Conservation (phyloP, 371 early-diverging fungal species). For the Saksenaea vasiformis region DNA sequence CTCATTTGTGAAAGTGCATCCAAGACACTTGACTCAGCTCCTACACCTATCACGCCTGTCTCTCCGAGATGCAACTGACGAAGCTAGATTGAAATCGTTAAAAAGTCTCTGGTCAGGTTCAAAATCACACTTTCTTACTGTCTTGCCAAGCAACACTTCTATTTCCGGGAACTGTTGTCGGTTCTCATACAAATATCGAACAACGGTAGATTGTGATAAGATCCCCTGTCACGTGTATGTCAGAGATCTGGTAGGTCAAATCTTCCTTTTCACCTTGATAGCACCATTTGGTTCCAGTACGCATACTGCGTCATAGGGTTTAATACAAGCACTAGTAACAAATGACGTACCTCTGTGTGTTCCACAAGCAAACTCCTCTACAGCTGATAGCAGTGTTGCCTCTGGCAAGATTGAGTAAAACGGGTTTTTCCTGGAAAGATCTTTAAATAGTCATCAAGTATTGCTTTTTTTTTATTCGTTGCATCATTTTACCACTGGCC, state of each 20-base stretch:
- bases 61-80: slow-evolving; percentile 56
- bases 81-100: slow-evolving; percentile 25
- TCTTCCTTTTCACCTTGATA: slow-evolving; percentile 30
- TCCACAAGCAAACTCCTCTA: slow-evolving; percentile 76
- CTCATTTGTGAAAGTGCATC: slow-evolving; percentile 66
- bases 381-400: slow-evolving; percentile 71
- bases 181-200: slow-evolving; percentile 62
- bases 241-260: background rate
- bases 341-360: slow-evolving; percentile 65
- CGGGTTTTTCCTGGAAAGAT: slow-evolving; percentile 82
- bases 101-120: background rate
- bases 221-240: slow-evolving; percentile 54
- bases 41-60: slow-evolving; percentile 58
- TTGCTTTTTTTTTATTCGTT: background rate
- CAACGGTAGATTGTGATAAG: slow-evolving; percentile 77
- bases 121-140: slow-evolving; percentile 27
- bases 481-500: slow-evolving; percentile 57
- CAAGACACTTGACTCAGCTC: slow-evolving; percentile 48
- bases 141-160: slow-evolving; percentile 38
- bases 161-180: slow-evolving; percentile 43
- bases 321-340: background rate
- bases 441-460: slow-evolving; percentile 25
- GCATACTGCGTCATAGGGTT: slow-evolving; percentile 47
- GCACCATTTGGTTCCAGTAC: slow-evolving; percentile 55
- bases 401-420: slow-evolving; percentile 82